A percentile compares a stretch with the other conserved stretches of the same genome.
These are phyloP conservation scores for Breviolum minutum DNA, from an alignment of 73 alveolate species.

Conservation along the genomic window DNA sequence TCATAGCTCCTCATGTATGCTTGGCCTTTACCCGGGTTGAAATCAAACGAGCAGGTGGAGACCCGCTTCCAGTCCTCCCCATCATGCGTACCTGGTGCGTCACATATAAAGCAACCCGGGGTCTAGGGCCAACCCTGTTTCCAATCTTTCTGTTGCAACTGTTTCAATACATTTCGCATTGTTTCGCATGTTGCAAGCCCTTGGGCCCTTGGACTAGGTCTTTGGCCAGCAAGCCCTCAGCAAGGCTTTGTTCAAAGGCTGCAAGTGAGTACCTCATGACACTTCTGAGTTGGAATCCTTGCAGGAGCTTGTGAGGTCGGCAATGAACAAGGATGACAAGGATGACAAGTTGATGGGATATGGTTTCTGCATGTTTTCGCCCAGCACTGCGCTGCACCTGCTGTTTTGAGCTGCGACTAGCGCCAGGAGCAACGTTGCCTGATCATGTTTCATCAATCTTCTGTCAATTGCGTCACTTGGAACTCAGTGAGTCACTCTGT, in stretches of 20 bases:
- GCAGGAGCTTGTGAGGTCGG: no score
- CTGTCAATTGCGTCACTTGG: neutral
- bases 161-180: no score
- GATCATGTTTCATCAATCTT: no score
- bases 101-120: neutral
- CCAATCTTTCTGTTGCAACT: no score
- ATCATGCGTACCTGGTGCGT: constrained; percentile 12
- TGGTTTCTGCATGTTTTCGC: no score
- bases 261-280: neutral
- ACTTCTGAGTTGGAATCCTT: no score
- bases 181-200: no score
- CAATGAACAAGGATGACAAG: no score
- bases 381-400: neutral
- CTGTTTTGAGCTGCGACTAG: neutral
- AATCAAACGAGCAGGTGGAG: neutral
- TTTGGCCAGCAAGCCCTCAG: constrained; percentile 18
- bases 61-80: constrained; percentile 50
- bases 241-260: constrained; percentile 12
- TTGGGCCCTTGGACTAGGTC: neutral
- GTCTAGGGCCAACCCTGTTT: no score
- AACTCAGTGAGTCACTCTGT: neutral
- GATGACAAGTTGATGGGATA: no score
- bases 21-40: no score
- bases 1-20: no score
- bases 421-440: constrained; percentile 18